These are phyloP conservation scores for Panicum virgatum DNA, from an alignment of 202 grass and related monocot genomes.

Conservation along the genomic window DNA sequence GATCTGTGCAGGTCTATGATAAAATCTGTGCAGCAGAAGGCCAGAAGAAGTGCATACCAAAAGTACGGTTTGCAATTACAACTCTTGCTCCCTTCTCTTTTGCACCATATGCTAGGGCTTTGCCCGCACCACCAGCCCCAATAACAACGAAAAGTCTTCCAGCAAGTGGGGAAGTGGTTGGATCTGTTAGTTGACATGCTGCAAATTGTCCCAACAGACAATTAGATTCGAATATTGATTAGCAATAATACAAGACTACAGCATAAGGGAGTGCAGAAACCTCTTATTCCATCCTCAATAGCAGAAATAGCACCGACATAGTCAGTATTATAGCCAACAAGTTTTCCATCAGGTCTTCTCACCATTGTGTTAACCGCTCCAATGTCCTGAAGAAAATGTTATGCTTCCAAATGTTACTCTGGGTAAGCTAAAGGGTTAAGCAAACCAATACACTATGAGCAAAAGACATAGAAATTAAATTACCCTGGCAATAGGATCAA, in stretches of 20 bases:
- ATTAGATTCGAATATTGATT: slow-evolving; percentile 33
- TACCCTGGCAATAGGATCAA: slow-evolving; percentile 94
- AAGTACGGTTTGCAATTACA: slow-evolving; percentile 98
- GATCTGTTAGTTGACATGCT: slow-evolving; percentile 57
- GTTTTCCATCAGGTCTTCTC: slow-evolving; percentile 77
- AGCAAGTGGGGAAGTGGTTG: slow-evolving; percentile 60
- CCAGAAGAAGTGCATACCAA: slow-evolving; percentile 61
- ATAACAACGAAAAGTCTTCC: slow-evolving; percentile 88
- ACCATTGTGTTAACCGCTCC: slow-evolving; percentile 98
- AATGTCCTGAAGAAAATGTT: slow-evolving; percentile 61
- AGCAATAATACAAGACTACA: slow-evolving; percentile 26
- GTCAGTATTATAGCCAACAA: slow-evolving; percentile 96
- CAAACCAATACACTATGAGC: background rate
- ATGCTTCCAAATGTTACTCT: slow-evolving; percentile 39
- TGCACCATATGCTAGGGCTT: slow-evolving; percentile 97
- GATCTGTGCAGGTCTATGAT: background rate
- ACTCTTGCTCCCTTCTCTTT: slow-evolving; percentile 96
- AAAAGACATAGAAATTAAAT: slow-evolving; percentile 25
- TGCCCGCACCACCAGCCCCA: slow-evolving; percentile 94
- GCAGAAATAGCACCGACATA: slow-evolving; percentile 99
- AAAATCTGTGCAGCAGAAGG: background rate
- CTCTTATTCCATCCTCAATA: slow-evolving; percentile 98
- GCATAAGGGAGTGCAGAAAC: slow-evolving; percentile 44
- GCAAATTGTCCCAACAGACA: slow-evolving; percentile 25
- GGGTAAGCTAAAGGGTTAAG: slow-evolving; percentile 5